Evolutionary conservation across 164 flowering plant species (phyloP).

Genomic region (Sedum album): DNA sequence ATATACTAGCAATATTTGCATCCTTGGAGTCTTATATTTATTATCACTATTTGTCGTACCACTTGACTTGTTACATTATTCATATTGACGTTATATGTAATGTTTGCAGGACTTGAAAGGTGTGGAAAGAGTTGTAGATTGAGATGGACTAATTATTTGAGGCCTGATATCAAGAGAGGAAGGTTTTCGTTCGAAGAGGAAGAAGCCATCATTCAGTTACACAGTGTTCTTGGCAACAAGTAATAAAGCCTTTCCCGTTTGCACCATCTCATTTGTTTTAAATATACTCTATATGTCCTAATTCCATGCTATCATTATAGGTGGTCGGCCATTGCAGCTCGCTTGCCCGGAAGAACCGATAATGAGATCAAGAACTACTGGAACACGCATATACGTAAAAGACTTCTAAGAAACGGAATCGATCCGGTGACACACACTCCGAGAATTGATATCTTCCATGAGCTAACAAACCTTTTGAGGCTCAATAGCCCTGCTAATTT

Average conservation of each 20-base stretch:
- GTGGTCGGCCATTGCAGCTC: conserved; percentile 94
- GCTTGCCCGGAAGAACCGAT: conserved; percentile 88
- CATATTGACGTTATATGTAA: not conserved
- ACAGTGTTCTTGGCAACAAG: conserved; percentile 65
- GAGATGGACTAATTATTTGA: conserved; percentile 69
- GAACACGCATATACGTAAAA: conserved; percentile 91
- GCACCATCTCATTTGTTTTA: not conserved
- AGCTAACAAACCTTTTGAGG: conserved; percentile 39
- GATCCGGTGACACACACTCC: conserved; percentile 90
- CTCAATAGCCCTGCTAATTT: conserved; percentile 39
- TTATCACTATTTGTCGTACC: no score
- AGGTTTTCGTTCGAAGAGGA: conserved; percentile 75
- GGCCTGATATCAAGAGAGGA: conserved; percentile 83
- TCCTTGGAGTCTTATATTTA: no score
- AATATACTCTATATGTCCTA: not conserved
- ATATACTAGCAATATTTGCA: not conserved
- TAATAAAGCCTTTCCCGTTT: conserved; percentile 17
- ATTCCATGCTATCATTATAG: conserved; percentile 19
- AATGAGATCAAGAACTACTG: conserved; percentile 94
- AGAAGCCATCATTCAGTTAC: conserved; percentile 71
- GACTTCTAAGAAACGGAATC: conserved; percentile 81
- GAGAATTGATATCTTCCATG: conserved; percentile 58
- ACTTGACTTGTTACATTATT: not conserved
- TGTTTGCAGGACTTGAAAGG: conserved; percentile 47
- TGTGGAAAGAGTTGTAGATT: conserved; percentile 87